phyloP scores from a whole-genome alignment of 2,329 filamentous ascomycete species.

The Lachnellula hyalina region DNA sequence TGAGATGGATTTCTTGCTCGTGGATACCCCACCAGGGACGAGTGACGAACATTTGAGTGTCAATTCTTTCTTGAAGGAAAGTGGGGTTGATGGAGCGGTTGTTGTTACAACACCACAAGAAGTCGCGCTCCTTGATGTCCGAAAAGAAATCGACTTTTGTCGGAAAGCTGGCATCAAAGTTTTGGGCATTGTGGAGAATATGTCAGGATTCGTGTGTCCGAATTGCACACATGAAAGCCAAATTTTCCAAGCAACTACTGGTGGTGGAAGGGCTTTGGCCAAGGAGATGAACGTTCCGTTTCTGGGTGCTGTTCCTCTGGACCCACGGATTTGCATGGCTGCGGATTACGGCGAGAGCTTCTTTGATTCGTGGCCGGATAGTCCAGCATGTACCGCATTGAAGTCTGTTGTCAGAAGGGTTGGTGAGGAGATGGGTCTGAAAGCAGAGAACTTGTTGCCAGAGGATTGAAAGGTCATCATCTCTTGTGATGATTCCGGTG shows the following conservation, averaged over 20 bases:
- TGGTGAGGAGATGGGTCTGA: slow-evolving; percentile 53
- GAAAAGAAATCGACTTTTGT: slow-evolving; percentile 98
- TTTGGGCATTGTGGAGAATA: slow-evolving; percentile 91
- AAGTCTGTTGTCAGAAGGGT: slow-evolving; percentile 73
- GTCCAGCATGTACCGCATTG: slow-evolving; percentile 80
- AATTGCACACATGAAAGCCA: slow-evolving; percentile 77
- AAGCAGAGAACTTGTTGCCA: slow-evolving; percentile 20
- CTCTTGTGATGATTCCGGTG: background rate
- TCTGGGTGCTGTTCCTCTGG: slow-evolving; percentile 81
- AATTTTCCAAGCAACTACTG: slow-evolving; percentile 89
- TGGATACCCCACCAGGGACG: slow-evolving; percentile 94
- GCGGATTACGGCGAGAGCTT: slow-evolving; percentile 98
- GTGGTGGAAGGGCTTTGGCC: slow-evolving; percentile 74
- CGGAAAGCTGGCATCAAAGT: slow-evolving; percentile 86
- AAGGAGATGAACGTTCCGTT: slow-evolving; percentile 85
- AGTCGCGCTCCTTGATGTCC: slow-evolving; percentile 82
- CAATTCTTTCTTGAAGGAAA: slow-evolving; percentile 85
- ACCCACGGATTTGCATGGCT: slow-evolving; percentile 91
- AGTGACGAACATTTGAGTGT: slow-evolving; percentile 94
- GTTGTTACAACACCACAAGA: slow-evolving; percentile 95
- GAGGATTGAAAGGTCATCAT: slow-evolving; percentile 15
- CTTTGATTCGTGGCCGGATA: slow-evolving; percentile 89
- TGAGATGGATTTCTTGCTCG: slow-evolving; percentile 83
- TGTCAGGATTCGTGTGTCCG: slow-evolving; percentile 95
- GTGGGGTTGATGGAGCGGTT: slow-evolving; percentile 87